These are phyloP conservation scores for Calocybe indica DNA, from an alignment of 768 basidiomycete species.

Conservation along the genomic window DNA sequence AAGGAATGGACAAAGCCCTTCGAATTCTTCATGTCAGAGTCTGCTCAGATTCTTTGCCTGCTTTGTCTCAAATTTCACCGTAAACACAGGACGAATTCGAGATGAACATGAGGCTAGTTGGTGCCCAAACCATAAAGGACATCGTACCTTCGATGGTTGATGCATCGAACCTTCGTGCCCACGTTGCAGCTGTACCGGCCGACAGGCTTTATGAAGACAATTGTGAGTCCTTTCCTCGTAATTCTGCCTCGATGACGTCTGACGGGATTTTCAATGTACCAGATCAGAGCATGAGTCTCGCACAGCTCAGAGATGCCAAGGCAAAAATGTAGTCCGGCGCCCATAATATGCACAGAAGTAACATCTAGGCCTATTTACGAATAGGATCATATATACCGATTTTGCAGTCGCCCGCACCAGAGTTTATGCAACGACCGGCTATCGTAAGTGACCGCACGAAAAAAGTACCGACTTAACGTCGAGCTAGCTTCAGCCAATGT, in stretches of 20 bases:
- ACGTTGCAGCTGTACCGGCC: slow-evolving; percentile 60
- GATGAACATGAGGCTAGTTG: slow-evolving; percentile 94
- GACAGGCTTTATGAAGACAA: slow-evolving; percentile 76
- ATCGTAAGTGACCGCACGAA: slow-evolving; percentile 1
- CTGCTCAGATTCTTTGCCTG: background rate
- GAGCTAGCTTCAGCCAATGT: too few relatives aligned
- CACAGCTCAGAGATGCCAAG: slow-evolving; percentile 16
- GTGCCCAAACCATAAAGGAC: slow-evolving; percentile 75
- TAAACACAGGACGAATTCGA: slow-evolving; percentile 83
- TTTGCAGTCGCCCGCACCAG: too few relatives aligned
- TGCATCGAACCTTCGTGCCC: slow-evolving; percentile 58
- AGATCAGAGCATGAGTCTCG: slow-evolving; percentile 33
- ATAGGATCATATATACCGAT: too few relatives aligned
- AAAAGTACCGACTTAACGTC: too few relatives aligned
- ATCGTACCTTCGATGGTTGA: slow-evolving; percentile 90
- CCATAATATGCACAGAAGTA: background rate
- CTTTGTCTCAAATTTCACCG: background rate
- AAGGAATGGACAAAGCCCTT: slow-evolving; percentile 80
- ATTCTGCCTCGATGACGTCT: background rate
- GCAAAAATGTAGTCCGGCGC: slow-evolving; percentile 6
- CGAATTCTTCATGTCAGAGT: slow-evolving; percentile 64
- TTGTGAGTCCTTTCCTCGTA: slow-evolving; percentile 46
- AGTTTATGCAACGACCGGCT: slow-evolving; percentile 1
- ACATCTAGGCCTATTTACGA: too few relatives aligned
- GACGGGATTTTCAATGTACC: background rate